A percentile compares a stretch with the other conserved stretches of the same genome.
Evolutionary conservation across 352 stramenopile genomes (phyloP).

Genomic region (Globisporangium middletonii): DNA sequence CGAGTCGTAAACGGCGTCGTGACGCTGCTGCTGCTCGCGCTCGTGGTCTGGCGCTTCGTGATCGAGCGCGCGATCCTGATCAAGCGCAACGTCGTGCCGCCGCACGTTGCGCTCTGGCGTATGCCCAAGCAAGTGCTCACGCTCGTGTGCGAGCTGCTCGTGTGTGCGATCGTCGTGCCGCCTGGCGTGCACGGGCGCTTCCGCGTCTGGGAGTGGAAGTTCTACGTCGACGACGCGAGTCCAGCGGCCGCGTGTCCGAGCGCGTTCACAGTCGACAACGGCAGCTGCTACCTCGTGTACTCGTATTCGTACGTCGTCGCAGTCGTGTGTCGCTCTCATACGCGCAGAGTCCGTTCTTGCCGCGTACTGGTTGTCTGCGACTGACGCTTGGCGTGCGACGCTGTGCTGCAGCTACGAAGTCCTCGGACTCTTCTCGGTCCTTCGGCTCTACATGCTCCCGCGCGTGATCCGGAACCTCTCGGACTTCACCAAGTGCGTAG

Average conservation of each 20-base stretch:
- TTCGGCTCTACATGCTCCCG: constrained; percentile 75
- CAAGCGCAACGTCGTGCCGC: constrained; percentile 47
- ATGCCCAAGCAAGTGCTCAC: constrained; percentile 38
- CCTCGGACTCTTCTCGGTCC: constrained; percentile 52
- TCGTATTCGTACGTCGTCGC: constrained; percentile 44
- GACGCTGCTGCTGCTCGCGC: constrained; percentile 38
- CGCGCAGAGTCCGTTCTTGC: not conserved
- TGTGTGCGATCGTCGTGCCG: constrained; percentile 54
- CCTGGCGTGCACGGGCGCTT: constrained; percentile 45
- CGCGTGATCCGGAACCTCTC: constrained; percentile 71
- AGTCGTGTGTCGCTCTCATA: not conserved
- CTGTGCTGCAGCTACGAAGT: constrained; percentile 42
- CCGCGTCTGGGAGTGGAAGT: constrained; percentile 65
- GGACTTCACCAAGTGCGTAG: constrained; percentile 57
- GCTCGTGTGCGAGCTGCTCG: constrained; percentile 35
- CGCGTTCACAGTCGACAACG: constrained; percentile 24
- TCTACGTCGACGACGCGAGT: constrained; percentile 28
- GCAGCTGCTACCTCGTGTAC: constrained; percentile 63
- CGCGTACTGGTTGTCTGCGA: too few species aligned
- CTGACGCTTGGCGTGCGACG: not conserved
- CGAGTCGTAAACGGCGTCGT: constrained; percentile 36
- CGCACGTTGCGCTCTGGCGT: constrained; percentile 43
- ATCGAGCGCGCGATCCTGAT: constrained; percentile 58
- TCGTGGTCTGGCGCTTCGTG: constrained; percentile 50
- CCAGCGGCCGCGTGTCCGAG: constrained; percentile 20